A percentile compares a stretch with the other conserved stretches of the same genome.
These are phyloP conservation scores for Suillus discolor DNA, from an alignment of 768 basidiomycete genomes.

Conservation along the genomic window DNA sequence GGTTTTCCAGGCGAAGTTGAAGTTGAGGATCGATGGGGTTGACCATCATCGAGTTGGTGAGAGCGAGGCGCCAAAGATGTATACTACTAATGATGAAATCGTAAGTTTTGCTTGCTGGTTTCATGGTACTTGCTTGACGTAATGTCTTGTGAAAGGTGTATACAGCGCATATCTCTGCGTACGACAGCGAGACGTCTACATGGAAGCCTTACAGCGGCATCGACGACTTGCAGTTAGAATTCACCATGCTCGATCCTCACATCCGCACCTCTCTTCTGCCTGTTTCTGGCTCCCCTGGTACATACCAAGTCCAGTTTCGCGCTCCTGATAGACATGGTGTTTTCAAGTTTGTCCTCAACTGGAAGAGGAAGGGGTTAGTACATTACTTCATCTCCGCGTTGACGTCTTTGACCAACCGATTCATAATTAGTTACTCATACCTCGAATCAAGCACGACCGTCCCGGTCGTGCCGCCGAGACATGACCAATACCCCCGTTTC, in stretches of 20 bases:
- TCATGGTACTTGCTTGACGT: conserved; percentile 8
- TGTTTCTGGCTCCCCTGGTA: conserved; percentile 56
- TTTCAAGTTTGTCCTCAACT: conserved; percentile 93
- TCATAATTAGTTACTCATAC: conserved; percentile 61
- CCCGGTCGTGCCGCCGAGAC: conserved; percentile 88
- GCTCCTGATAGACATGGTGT: conserved; percentile 97
- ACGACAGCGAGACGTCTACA: conserved; percentile 49
- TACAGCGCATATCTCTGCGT: conserved; percentile 71
- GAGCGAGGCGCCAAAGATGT: conserved; percentile 63
- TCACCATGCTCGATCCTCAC: conserved; percentile 99
- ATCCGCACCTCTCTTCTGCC: conserved; percentile 77
- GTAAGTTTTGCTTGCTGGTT: conserved; percentile 44
- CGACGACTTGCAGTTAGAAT: conserved; percentile 87
- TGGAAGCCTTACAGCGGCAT: conserved; percentile 79
- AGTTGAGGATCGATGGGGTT: conserved; percentile 74
- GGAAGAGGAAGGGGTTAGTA: conserved; percentile 85
- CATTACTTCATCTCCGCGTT: not conserved
- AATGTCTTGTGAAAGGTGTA: conserved; percentile 56
- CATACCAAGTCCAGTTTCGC: conserved; percentile 83
- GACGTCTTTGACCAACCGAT: not conserved
- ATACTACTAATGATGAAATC: conserved; percentile 85
- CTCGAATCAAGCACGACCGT: conserved; percentile 75
- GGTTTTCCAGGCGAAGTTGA: conserved; percentile 88
- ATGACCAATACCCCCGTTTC: conserved; percentile 96
- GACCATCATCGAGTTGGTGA: conserved; percentile 74